Evolutionary conservation across 257 asterid species (phyloP), one percentile per base, ranked within the genome.

Genomic region (Jacaranda mimosifolia): DNA sequence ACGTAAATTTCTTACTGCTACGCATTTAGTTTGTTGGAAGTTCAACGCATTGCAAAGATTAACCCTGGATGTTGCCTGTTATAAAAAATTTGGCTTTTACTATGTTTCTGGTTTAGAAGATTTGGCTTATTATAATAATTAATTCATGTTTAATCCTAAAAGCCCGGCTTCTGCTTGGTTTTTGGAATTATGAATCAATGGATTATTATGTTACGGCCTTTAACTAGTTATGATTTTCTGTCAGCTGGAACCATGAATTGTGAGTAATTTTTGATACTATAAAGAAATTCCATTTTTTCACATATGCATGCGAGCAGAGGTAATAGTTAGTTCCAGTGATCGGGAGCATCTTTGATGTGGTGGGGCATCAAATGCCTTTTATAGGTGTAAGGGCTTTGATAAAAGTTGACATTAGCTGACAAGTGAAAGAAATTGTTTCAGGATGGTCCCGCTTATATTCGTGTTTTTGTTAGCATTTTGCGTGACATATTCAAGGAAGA

Each of bases 361-460:
- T 70, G 72, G 78, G 79, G 70, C 19, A n/a, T 65, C 39, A 19
- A 64, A 71, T 64, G 73, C 60, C 18, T 51, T 60, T 52, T 60
- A 7, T 38, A 39, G 71, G 58, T 62, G 36, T 49, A 12, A 12
- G 40, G 73, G 77, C 78, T 17, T 70, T 66, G 69, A 13, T 73
- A 4, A 69, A 43, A 11, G 6, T n/a, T 59, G 73, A 40, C 55
- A 42, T 66, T 48, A 48, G n/a, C 36, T 68, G 70, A 80, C 73
- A 21, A 71, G 43, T 48, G 48, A 57, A 51, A 39, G 62, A 19
- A 64, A 62, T 74, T 75, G 53, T 85, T 82, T 55, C 97, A 94
- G 97, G 98, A 91, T 85, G 98, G 97, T 77, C 93, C 93, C n/a
- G 91, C 97, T 70, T 94, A 92, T 65, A 62, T 94, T 75, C 88